These are phyloP conservation scores for Rheum nobile DNA, from an alignment of 148 eudicot genomes.

Conservation along the genomic window DNA sequence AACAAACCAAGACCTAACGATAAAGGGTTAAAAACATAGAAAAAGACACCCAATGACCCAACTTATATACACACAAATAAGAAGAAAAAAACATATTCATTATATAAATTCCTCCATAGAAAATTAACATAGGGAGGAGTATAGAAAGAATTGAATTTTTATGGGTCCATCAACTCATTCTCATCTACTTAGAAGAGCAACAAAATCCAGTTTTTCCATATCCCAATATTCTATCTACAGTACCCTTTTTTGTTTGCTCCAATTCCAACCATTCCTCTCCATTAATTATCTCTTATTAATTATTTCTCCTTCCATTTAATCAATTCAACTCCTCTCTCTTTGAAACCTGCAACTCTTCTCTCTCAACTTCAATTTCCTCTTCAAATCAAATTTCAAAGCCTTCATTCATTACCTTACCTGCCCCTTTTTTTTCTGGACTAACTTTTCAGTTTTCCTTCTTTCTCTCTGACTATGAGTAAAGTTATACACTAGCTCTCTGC, in stretches of 20 bases:
- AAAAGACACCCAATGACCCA: background rate
- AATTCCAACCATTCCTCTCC: slow-evolving; percentile 31
- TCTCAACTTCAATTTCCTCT: slow-evolving; percentile 16
- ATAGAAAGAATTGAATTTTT: background rate
- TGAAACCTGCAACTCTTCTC: slow-evolving; percentile 21
- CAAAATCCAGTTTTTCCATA: slow-evolving; percentile 10
- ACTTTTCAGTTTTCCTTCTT: background rate
- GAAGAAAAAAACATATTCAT: background rate
- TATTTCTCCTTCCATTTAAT: background rate
- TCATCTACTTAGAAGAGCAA: background rate
- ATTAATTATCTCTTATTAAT: background rate
- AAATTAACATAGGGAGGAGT: background rate
- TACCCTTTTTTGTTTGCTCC: slow-evolving; percentile 36
- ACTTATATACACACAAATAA: background rate
- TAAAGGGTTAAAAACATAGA: background rate
- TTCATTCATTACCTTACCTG: background rate
- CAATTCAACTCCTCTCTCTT: slow-evolving; percentile 5
- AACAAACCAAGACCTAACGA: slow-evolving; percentile 1
- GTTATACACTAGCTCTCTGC: background rate
- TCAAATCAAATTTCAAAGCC: background rate
- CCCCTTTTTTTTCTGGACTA: background rate
- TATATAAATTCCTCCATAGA: background rate
- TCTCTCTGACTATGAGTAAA: background rate
- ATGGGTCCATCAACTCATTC: background rate
- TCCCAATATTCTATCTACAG: slow-evolving; percentile 37